These are phyloP conservation scores for Nymphaea colorata DNA, from an alignment of 164 flowering plant species.

Conservation along the genomic window DNA sequence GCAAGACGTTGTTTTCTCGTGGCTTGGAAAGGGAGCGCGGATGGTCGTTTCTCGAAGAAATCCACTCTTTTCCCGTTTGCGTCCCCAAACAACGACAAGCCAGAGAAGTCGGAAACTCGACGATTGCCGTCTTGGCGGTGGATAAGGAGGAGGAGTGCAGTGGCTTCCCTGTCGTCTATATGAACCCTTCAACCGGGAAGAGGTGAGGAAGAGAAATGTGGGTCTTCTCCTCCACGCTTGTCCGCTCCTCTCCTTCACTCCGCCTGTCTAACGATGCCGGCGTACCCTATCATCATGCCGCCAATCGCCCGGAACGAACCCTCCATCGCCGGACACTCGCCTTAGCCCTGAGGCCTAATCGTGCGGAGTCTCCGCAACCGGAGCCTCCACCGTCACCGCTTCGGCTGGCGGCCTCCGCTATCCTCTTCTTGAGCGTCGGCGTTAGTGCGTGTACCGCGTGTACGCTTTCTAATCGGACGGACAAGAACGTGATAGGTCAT, in stretches of 20 bases:
- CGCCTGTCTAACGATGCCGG: neutral
- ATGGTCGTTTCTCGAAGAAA: too few relatives aligned
- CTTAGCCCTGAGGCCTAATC: neutral
- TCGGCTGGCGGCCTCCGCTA: constrained; percentile 14
- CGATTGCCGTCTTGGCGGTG: too few relatives aligned
- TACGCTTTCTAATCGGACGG: neutral
- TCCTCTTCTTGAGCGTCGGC: constrained; percentile 15
- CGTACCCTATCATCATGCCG: neutral
- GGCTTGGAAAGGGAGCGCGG: too few relatives aligned
- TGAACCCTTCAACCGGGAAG: too few relatives aligned
- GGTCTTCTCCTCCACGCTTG: neutral
- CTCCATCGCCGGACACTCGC: neutral
- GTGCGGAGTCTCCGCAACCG: neutral
- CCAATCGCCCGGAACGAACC: neutral
- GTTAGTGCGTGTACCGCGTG: constrained; percentile 8
- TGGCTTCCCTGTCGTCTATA: too few relatives aligned
- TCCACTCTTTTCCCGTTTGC: too few relatives aligned
- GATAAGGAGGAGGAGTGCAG: too few relatives aligned
- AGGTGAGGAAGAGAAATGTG: too few relatives aligned
- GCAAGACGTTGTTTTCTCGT: too few relatives aligned
- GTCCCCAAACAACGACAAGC: too few relatives aligned
- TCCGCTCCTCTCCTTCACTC: neutral
- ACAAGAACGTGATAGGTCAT: neutral
- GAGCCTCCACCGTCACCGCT: constrained; percentile 4
- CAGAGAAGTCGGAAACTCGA: too few relatives aligned